Evolutionary conservation across 1,139 yeast species (phyloP).

Genomic region (Hansenula sp.): DNA sequence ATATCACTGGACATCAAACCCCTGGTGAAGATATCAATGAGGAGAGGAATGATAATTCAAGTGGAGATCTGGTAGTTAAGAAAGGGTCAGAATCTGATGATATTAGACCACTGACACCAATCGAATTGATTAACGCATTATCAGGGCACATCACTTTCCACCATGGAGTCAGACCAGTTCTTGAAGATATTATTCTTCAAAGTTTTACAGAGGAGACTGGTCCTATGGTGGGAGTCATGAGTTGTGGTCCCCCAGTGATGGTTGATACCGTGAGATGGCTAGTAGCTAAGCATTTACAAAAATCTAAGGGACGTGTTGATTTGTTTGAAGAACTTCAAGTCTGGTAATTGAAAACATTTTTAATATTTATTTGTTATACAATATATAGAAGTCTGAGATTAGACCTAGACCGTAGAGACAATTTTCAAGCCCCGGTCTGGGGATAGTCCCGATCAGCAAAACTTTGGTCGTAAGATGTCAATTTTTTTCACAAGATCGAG

Average conservation of each 20-base stretch:
- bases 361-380: too few species aligned
- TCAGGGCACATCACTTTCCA: conserved; percentile 4
- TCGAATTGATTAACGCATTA: not conserved
- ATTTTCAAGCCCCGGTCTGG: too few species aligned
- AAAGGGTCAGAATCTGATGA: not conserved
- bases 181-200: conserved; percentile 26
- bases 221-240: conserved; percentile 39
- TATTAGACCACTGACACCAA: not conserved
- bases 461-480: too few species aligned
- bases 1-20: conserved; percentile 30
- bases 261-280: conserved; percentile 40
- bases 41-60: not conserved
- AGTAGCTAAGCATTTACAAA: conserved; percentile 28
- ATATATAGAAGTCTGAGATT: too few species aligned
- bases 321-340: conserved; percentile 41
- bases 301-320: conserved; percentile 36
- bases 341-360: conserved; percentile 31
- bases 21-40: not conserved
- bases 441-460: too few species aligned
- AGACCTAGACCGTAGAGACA: too few species aligned
- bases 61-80: conserved; percentile 4
- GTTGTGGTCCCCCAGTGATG: conserved; percentile 50
- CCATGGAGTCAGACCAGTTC: conserved; percentile 34
- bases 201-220: conserved; percentile 24
- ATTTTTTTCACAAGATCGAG: too few species aligned